These are phyloP conservation scores for Carnegiea gigantea DNA, from an alignment of 179 eudicot species.

Conservation along the genomic window DNA sequence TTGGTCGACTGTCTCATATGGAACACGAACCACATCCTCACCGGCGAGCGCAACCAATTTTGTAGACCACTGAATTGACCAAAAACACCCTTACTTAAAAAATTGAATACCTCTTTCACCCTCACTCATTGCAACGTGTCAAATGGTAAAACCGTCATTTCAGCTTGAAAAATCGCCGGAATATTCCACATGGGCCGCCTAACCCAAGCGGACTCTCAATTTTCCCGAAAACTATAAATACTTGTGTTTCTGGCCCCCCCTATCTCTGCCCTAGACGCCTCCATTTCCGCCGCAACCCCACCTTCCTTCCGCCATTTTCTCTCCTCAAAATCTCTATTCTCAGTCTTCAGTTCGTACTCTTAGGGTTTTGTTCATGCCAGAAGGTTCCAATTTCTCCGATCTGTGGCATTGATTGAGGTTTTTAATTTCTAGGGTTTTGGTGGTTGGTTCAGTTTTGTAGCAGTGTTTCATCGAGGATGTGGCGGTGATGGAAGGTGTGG, in stretches of 20 bases:
- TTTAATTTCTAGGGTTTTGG: slow-evolving; percentile 9
- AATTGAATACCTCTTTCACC: not conserved
- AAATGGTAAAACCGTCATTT: slow-evolving; percentile 21
- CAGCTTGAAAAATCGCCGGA: slow-evolving; percentile 34
- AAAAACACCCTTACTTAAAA: slow-evolving; percentile 11
- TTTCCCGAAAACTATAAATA: slow-evolving; percentile 97
- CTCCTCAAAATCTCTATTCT: not conserved
- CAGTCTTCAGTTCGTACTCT: not conserved
- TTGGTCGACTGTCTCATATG: slow-evolving; percentile 24
- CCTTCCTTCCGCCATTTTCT: slow-evolving; percentile 29
- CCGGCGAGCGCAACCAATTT: slow-evolving; percentile 17
- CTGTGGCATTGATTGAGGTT: not conserved
- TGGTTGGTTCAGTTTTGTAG: not conserved
- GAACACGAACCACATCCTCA: slow-evolving; percentile 26
- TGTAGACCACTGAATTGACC: slow-evolving; percentile 7
- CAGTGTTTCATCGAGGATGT: slow-evolving; percentile 1
- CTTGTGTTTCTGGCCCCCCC: slow-evolving; percentile 34
- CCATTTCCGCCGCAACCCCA: slow-evolving; percentile 31
- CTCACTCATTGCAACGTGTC: slow-evolving; percentile 2
- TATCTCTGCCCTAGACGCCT: slow-evolving; percentile 62
- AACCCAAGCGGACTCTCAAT: slow-evolving; percentile 24
- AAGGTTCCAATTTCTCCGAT: slow-evolving; percentile 22
- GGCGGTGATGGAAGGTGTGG: slow-evolving; percentile 46
- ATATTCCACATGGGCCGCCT: slow-evolving; percentile 39
- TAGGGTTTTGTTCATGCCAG: not conserved